These are phyloP conservation scores for Ceratocystis albifundus DNA, from an alignment of 2,329 filamentous ascomycete species.

Conservation along the genomic window DNA sequence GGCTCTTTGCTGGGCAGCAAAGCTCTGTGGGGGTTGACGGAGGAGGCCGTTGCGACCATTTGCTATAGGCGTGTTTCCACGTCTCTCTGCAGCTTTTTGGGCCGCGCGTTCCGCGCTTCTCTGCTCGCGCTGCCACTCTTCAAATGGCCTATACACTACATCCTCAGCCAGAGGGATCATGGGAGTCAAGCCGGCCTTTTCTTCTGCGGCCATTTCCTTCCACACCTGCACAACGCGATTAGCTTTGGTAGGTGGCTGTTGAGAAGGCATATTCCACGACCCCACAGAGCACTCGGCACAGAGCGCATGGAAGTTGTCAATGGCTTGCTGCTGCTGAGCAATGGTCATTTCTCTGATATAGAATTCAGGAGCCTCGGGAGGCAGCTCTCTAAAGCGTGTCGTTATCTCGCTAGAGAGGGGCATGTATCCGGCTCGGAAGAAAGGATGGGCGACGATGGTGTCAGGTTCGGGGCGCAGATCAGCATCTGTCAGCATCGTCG, in stretches of 20 bases:
- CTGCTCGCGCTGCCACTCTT: conserved; percentile 48
- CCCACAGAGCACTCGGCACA: conserved; percentile 50
- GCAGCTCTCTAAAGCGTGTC: conserved; percentile 43
- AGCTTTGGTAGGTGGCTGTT: conserved; percentile 35
- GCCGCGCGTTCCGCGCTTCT: conserved; percentile 19
- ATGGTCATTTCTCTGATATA: conserved; percentile 40
- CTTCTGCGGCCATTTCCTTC: conserved; percentile 57
- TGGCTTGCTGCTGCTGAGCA: conserved; percentile 37
- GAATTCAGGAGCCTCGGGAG: conserved; percentile 47
- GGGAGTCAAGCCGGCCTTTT: conserved; percentile 53
- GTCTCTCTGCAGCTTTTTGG: conserved; percentile 17
- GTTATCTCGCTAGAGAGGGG: conserved; percentile 51
- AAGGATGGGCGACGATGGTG: conserved; percentile 64
- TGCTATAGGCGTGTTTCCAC: conserved; percentile 27
- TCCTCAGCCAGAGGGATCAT: conserved; percentile 50
- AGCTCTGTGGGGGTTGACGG: conserved; percentile 49
- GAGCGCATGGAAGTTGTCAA: conserved; percentile 44
- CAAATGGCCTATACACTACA: conserved; percentile 53
- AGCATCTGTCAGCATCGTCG: conserved; percentile 62
- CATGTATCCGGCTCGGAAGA: conserved; percentile 67
- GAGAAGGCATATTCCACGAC: conserved; percentile 10
- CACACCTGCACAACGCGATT: conserved; percentile 44
- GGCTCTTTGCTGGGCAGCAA: conserved; percentile 53
- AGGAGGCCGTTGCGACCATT: conserved; percentile 32
- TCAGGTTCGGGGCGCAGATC: conserved; percentile 65